Conservation (phyloP, 2,329 filamentous ascomycete genomes). For the Colletotrichum trifolii region DNA sequence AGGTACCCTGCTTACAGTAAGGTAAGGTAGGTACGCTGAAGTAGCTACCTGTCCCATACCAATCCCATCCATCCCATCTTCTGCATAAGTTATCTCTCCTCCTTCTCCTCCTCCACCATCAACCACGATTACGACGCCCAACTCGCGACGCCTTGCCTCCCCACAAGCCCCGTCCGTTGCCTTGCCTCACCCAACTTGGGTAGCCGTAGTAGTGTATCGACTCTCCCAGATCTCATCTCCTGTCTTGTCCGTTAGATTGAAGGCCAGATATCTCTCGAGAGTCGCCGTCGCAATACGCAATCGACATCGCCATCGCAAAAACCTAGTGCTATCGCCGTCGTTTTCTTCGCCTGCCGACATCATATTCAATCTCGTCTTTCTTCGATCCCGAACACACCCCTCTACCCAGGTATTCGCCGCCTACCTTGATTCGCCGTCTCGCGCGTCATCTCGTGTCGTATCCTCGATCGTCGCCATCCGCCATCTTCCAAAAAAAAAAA, state of each 20-base stretch:
- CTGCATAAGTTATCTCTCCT: background rate
- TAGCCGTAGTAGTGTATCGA: no score
- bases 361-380: no score
- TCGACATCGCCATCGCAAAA: background rate
- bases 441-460: no score
- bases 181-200: no score
- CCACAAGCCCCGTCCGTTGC: background rate
- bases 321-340: background rate
- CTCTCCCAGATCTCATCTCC: no score
- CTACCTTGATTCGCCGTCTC: background rate
- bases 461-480: background rate
- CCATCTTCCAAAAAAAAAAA: no score
- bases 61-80: background rate
- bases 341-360: background rate
- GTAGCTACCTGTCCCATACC: background rate
- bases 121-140: conserved; percentile 19
- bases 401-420: background rate
- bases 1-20: no score
- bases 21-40: no score
- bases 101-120: background rate
- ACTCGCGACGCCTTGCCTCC: conserved; percentile 21
- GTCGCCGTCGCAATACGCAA: background rate
- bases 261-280: background rate
- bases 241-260: no score
- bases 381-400: no score